phyloP scores from a whole-genome alignment of 352 stramenopile genomes.

The Albugo laibachii region DNA sequence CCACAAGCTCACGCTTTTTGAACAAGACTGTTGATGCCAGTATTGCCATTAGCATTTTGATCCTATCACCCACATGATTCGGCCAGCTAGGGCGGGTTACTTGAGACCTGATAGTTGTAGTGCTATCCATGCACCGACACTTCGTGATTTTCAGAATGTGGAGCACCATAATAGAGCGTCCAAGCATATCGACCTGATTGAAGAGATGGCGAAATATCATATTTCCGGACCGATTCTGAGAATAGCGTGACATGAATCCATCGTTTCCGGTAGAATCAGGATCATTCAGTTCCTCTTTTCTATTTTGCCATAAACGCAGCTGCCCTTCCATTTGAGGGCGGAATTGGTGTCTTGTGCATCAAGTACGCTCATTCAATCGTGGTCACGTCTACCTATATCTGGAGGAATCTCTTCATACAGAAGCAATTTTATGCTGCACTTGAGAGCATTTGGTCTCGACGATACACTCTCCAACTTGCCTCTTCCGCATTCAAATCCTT shows the following conservation, averaged over 20 bases:
- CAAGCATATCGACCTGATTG: background rate
- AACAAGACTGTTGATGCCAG: no score
- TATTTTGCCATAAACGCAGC: slow-evolving; percentile 88
- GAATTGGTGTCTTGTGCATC: slow-evolving; percentile 2
- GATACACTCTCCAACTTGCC: background rate
- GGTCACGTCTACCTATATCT: background rate
- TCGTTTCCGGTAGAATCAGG: slow-evolving; percentile 79
- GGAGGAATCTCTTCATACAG: background rate
- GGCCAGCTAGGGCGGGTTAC: no score
- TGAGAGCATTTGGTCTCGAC: background rate
- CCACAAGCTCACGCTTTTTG: no score
- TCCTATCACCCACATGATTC: no score
- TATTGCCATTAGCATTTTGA: no score
- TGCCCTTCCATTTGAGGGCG: slow-evolving; percentile 65
- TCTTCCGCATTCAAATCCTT: slow-evolving; percentile 2
- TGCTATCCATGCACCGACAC: background rate
- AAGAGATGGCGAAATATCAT: background rate
- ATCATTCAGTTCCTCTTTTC: slow-evolving; percentile 86
- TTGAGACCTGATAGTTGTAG: background rate
- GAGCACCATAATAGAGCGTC: background rate
- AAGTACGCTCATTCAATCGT: background rate
- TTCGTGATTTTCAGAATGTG: background rate
- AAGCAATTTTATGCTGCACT: background rate
- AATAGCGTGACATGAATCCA: slow-evolving; percentile 28
- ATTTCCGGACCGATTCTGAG: slow-evolving; percentile 1